Evolutionary conservation across 768 basidiomycete genomes (phyloP), one percentile per base, ranked within the genome.

Genomic region (Fistulinella prunicolor): DNA sequence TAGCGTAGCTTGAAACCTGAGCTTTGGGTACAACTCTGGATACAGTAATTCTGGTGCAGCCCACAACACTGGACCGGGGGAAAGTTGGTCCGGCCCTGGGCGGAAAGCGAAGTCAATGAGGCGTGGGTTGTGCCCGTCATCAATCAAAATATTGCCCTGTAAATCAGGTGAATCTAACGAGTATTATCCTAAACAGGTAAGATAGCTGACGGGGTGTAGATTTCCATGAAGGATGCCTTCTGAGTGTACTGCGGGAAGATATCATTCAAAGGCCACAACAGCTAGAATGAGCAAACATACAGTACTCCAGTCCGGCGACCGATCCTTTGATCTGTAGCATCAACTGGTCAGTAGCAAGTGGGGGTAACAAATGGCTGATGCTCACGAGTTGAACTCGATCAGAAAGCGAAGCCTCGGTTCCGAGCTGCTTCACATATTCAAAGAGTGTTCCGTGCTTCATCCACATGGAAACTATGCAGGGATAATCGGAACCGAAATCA

Each of bases 401-500:
- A 22, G 17, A 13, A 8, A 38, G 14, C 2, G 45, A 13, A 17
- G 34, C 39, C 4, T 1, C 10, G 1, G 21, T 10, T 9, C 6
- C 17, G 24, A 22, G 1, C 6, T 12, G 8, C 9, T 9, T 30
- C 16, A 53, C 7, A 26, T 51, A 51, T 0, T 40, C 32, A 16
- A 0, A 1, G 4, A 53, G 51, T 1, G 49, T 44, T 21, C 51
- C 51, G 13, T 20, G 8, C 14, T 42, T 24, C 51, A 53, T 53
- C 49, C 42, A 53, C 42, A 16, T 22, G 4, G 51, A 36, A 36
- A 53, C 51, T 38, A 51, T 36, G 42, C 42, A 53, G 0, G 13
- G 22, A 41, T 53, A 3, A 17, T 51, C 26, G 14, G 51, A 52
- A 17, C 24, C 51, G 13, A 53, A 53, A 2, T 19, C 35, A 3